These are phyloP conservation scores for Solanum arcanum DNA, from an alignment of 257 asterid genomes.

Conservation along the genomic window DNA sequence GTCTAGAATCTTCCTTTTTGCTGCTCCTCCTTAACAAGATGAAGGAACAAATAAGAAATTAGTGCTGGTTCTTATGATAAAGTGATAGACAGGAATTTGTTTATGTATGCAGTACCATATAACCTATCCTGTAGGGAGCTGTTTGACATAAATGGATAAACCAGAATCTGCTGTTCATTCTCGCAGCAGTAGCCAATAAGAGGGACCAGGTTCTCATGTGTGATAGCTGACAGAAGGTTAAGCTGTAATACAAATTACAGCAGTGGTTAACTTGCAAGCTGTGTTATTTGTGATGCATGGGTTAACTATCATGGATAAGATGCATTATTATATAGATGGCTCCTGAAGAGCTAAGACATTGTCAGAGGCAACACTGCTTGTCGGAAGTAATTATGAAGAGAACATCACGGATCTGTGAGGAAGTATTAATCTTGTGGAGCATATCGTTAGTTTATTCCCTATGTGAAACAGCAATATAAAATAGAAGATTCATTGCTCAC, in stretches of 20 bases:
- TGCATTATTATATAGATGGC: not conserved
- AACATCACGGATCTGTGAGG: not conserved
- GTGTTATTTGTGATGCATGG: not conserved
- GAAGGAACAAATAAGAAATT: slow-evolving; percentile 2
- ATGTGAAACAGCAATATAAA: not conserved
- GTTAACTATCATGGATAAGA: not conserved
- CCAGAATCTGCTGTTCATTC: slow-evolving; percentile 84
- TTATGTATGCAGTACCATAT: slow-evolving; percentile 34
- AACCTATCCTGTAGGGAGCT: slow-evolving; percentile 88
- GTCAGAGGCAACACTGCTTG: not conserved
- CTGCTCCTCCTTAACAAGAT: slow-evolving; percentile 56
- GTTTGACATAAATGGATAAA: slow-evolving; percentile 89
- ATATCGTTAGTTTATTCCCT: not conserved
- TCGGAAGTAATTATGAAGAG: not conserved
- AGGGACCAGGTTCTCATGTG: slow-evolving; percentile 74
- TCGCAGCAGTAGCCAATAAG: slow-evolving; percentile 85
- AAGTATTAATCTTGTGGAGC: not conserved
- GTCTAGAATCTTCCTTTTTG: slow-evolving; percentile 71
- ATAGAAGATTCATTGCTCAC: not conserved
- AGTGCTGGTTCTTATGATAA: not conserved
- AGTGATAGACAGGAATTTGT: not conserved
- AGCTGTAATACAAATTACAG: slow-evolving; percentile 31
- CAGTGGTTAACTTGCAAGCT: not conserved
- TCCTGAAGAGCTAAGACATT: not conserved
- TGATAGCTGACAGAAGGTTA: slow-evolving; percentile 65